phyloP scores from a whole-genome alignment of 2,329 filamentous ascomycete species.

The Penicillium sp. region DNA sequence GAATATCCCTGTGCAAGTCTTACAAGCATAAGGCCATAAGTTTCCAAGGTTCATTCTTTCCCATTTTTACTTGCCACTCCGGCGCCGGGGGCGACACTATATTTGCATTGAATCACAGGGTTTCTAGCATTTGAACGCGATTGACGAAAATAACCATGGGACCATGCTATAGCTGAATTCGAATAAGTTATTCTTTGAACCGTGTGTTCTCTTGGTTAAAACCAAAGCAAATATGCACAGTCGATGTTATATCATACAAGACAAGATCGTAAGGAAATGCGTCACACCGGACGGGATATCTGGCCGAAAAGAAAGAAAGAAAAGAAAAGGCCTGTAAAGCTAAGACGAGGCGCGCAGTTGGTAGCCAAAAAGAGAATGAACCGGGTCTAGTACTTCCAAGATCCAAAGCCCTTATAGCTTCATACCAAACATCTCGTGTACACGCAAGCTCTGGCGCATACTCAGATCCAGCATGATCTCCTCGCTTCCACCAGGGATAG shows the following conservation, averaged over 20 bases:
- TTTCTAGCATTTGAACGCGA: neutral
- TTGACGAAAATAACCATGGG: too few relatives aligned
- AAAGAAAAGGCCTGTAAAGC: constrained; percentile 2
- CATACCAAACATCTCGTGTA: constrained; percentile 91
- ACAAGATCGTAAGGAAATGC: constrained; percentile 11
- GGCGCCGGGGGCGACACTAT: neutral
- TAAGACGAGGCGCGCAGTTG: neutral
- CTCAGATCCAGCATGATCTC: constrained; percentile 99
- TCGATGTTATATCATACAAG: constrained; percentile 16
- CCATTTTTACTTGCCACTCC: neutral
- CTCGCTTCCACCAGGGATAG: constrained; percentile 91
- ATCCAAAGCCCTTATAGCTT: constrained; percentile 66
- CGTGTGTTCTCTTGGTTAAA: neutral
- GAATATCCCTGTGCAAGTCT: neutral
- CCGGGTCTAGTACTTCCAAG: neutral
- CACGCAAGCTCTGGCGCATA: constrained; percentile 84
- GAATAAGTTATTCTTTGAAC: neutral
- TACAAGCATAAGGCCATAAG: neutral
- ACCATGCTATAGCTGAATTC: too few relatives aligned
- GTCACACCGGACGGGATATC: constrained; percentile 23
- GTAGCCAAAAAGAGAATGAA: neutral
- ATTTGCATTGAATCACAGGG: too few relatives aligned
- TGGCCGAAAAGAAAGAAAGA: constrained; percentile 10
- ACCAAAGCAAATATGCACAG: neutral
- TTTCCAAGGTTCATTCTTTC: neutral